These are phyloP conservation scores for Cercospora sesami DNA, from an alignment of 2,329 filamentous ascomycete genomes.

Conservation along the genomic window DNA sequence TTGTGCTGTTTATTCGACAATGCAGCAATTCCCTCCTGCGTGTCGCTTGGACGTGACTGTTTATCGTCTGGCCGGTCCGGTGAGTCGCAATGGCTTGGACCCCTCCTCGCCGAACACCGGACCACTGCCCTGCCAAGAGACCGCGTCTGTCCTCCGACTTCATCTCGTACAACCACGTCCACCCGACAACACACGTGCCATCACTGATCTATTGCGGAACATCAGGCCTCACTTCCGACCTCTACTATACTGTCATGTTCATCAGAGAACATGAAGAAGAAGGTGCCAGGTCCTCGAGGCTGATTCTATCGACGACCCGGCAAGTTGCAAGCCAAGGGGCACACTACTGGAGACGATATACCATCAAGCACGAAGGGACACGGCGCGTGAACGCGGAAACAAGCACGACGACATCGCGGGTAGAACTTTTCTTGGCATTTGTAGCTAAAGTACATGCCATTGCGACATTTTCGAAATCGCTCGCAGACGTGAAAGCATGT, in stretches of 20 bases:
- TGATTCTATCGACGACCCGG: background rate
- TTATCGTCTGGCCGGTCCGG: conserved; percentile 1
- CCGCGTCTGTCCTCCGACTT: background rate
- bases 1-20: background rate
- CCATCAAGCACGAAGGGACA: background rate
- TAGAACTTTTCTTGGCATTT: background rate
- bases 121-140: background rate
- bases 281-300: background rate
- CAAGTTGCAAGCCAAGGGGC: background rate
- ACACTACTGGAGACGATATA: background rate
- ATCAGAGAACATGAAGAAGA: background rate
- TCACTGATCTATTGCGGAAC: background rate
- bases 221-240: background rate
- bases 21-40: background rate
- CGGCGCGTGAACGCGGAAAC: background rate
- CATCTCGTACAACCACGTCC: conserved; percentile 9
- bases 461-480: background rate
- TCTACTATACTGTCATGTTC: background rate
- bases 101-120: conserved; percentile 10
- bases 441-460: background rate
- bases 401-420: background rate
- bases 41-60: background rate
- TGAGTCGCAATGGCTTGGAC: conserved; percentile 9
- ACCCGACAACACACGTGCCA: conserved; percentile 7
- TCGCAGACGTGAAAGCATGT: background rate